A percentile compares a stretch with the other conserved stretches of the same genome.
Conservation (phyloP, 805 yeast species). For the Isabelozyma pseudorhagii region DNA sequence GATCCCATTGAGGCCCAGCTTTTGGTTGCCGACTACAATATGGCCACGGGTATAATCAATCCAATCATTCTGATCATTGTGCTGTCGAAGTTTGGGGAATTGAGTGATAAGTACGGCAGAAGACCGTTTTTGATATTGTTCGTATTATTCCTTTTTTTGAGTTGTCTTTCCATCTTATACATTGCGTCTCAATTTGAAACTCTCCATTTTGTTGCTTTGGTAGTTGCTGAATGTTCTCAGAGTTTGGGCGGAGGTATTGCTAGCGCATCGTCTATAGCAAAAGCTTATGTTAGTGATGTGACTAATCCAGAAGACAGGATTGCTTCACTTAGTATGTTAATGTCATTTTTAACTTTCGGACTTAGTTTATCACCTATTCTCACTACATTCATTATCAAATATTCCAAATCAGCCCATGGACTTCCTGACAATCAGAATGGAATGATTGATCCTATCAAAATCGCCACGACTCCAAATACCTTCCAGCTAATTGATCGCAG, state of each 20-base stretch:
- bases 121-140: slow-evolving; percentile 14
- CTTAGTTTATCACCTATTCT: slow-evolving; percentile 58
- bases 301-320: slow-evolving; percentile 55
- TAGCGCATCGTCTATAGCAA: slow-evolving; percentile 50
- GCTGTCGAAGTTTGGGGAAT: slow-evolving; percentile 44
- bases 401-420: slow-evolving; percentile 3
- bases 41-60: slow-evolving; percentile 34
- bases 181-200: slow-evolving; percentile 11
- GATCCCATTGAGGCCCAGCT: slow-evolving; percentile 29
- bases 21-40: slow-evolving; percentile 43
- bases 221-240: slow-evolving; percentile 22
- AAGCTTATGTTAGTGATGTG: slow-evolving; percentile 71
- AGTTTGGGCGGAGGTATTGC: slow-evolving; percentile 58
- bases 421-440: neutral
- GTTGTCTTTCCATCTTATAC: slow-evolving; percentile 6
- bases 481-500: slow-evolving; percentile 4
- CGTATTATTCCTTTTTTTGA: slow-evolving; percentile 12
- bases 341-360: slow-evolving; percentile 54
- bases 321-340: slow-evolving; percentile 49
- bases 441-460: neutral
- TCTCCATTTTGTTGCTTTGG: slow-evolving; percentile 31
- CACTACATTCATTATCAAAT: slow-evolving; percentile 30
- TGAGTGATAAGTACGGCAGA: slow-evolving; percentile 31
- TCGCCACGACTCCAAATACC: neutral
- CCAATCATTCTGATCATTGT: slow-evolving; percentile 46